Evolutionary conservation across 768 basidiomycete genomes (phyloP), one percentile per base, ranked within the genome.

Genomic region (Suillus subaureus): DNA sequence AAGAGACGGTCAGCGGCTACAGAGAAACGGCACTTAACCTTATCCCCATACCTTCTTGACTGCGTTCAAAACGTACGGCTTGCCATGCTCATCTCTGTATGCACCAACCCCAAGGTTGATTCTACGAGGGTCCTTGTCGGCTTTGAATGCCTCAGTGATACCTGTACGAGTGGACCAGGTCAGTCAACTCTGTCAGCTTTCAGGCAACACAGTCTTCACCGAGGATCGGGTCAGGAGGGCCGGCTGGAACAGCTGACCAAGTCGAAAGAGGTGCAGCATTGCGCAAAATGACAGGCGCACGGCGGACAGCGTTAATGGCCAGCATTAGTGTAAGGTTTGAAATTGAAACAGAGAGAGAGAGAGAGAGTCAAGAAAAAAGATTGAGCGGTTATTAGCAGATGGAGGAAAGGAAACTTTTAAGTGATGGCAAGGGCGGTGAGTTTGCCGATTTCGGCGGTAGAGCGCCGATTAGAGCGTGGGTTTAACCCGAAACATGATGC

Each of bases 91-190:
- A 71, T 99, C 96, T 66, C 97, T 87, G 84, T 96, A 98, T 54
- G 94, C 93, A 72, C 97, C 97, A 69, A 98, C 97, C 74, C 97
- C 97, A 65, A 99, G 85, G 81, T 99, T 99, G 74, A 99, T 97
- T 79, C 99, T 99, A 70, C 89, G 89, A 21, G 92, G 83, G 77
- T 92, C 89, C 72, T 88, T 90, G 86, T 98, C 95, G 52, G 94
- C 94, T 82, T 96, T 97, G 88, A 96, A 99, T 35, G 95, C 94
- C 75, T 98, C 97, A 35, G 93, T 91, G 58, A 99, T 85, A 67
- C 93, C 92, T 93, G n/a, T 63, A 52, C 54, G 65, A 64, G 42
- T 67, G 18, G 9, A 11, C 18, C 60, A 61, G 62, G 64, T 70
- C 64, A 70, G 64, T 43, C 40, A 12, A 58, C 35, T 16, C 15